Percentiles rank a stretch among this genome's conserved stretches.
phyloP scores from a whole-genome alignment of 1,284 basidiomycete species.

The Naganishia cerealis region DNA sequence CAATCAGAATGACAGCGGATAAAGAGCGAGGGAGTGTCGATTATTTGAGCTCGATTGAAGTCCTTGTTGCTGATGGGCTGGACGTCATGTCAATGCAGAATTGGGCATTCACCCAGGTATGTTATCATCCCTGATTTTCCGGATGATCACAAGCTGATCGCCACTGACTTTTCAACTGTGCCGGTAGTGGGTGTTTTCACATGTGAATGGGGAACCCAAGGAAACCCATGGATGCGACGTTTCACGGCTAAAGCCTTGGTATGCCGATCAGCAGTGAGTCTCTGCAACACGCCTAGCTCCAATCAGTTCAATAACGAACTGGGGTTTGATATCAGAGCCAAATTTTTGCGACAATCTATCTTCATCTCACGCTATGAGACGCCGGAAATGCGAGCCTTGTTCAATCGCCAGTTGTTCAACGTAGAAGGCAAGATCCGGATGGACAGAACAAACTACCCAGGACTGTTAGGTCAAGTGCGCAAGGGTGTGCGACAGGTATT shows the following conservation, averaged over 20 bases:
- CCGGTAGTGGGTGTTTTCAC: slow-evolving; percentile 74
- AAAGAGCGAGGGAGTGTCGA: slow-evolving; percentile 86
- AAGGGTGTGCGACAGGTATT: slow-evolving; percentile 76
- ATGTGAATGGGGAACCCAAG: slow-evolving; percentile 84
- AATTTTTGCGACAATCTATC: slow-evolving; percentile 83
- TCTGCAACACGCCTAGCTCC: neutral
- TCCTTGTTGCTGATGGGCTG: slow-evolving; percentile 88
- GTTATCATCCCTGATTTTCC: slow-evolving; percentile 32
- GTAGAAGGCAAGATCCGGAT: slow-evolving; percentile 77
- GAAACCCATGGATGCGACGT: slow-evolving; percentile 93
- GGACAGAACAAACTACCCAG: slow-evolving; percentile 62
- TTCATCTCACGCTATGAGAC: slow-evolving; percentile 86
- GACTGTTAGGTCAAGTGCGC: slow-evolving; percentile 66
- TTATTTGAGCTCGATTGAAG: slow-evolving; percentile 89
- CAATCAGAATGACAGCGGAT: slow-evolving; percentile 85
- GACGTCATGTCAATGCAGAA: slow-evolving; percentile 97
- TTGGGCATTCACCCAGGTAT: slow-evolving; percentile 93
- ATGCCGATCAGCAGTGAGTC: slow-evolving; percentile 84
- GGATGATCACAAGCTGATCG: neutral
- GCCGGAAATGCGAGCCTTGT: slow-evolving; percentile 79
- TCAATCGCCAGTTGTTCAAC: slow-evolving; percentile 72
- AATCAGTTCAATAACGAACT: neutral
- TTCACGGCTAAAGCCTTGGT: slow-evolving; percentile 95
- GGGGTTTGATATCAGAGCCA: slow-evolving; percentile 60
- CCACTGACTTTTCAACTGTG: neutral